A percentile compares a stretch with the other conserved stretches of the same genome.
Conservation (phyloP, 768 basidiomycete species). For the Pisolithus orientalis region DNA sequence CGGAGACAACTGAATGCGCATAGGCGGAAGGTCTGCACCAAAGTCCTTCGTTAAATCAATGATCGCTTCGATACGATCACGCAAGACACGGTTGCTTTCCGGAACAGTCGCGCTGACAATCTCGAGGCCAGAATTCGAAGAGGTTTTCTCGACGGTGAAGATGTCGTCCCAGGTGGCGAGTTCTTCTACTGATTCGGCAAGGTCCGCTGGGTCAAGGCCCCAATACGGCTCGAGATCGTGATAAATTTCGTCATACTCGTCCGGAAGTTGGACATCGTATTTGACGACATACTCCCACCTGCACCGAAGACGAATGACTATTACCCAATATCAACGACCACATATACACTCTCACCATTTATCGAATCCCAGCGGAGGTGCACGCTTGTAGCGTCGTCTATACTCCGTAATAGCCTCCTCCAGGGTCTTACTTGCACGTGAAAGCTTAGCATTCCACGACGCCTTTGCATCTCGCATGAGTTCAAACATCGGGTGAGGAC, state of each 20-base stretch:
- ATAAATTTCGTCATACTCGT: constrained; percentile 43
- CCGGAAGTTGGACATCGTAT: constrained; percentile 35
- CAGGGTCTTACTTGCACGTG: constrained; percentile 31
- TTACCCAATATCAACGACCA: background rate
- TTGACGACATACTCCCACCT: constrained; percentile 39
- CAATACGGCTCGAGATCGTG: constrained; percentile 32
- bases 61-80: constrained; percentile 10
- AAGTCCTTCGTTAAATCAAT: constrained; percentile 22
- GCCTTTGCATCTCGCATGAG: constrained; percentile 32
- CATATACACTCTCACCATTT: constrained; percentile 28
- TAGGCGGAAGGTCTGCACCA: constrained; percentile 22
- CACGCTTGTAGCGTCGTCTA: constrained; percentile 25
- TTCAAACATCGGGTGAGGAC: constrained; percentile 38
- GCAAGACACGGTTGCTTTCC: background rate
- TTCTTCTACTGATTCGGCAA: constrained; percentile 13
- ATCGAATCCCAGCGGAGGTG: constrained; percentile 37
- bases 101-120: constrained; percentile 12
- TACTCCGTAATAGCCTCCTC: constrained; percentile 35
- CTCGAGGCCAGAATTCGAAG: constrained; percentile 3
- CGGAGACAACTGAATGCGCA: constrained; percentile 25
- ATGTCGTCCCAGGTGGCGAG: constrained; percentile 10
- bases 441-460: constrained; percentile 31
- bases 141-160: constrained; percentile 22
- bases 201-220: constrained; percentile 27
- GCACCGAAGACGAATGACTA: background rate